phyloP scores from a whole-genome alignment of 805 yeast genomes.

The Candida pseudofarinosa region DNA sequence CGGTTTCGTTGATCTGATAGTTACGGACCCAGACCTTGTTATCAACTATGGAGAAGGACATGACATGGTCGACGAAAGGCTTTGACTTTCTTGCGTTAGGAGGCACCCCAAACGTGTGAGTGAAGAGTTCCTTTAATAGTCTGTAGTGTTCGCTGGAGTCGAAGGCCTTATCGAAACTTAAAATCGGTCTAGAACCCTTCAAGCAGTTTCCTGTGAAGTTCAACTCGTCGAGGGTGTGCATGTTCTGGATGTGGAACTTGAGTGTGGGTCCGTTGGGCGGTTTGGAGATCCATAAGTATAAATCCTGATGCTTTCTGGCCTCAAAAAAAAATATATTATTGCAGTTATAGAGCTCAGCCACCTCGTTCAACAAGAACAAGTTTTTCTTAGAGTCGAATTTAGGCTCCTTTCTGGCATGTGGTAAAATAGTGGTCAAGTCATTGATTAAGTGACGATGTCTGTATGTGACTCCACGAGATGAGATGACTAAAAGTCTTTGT shows the following conservation, averaged over 20 bases:
- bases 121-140: conserved; percentile 65
- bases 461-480: conserved; percentile 91
- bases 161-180: conserved; percentile 83
- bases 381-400: conserved; percentile 91
- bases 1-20: conserved; percentile 76
- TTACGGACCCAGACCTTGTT: conserved; percentile 94
- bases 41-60: conserved; percentile 90
- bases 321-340: conserved; percentile 92
- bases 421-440: conserved; percentile 74
- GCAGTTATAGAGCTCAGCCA: conserved; percentile 96
- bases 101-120: conserved; percentile 79
- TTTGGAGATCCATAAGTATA: conserved; percentile 90
- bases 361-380: conserved; percentile 83
- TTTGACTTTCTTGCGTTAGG: conserved; percentile 87
- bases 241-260: conserved; percentile 88
- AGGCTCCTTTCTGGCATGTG: conserved; percentile 95
- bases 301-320: conserved; percentile 92
- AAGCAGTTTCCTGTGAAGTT: conserved; percentile 96
- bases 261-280: conserved; percentile 98
- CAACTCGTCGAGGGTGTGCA: conserved; percentile 93
- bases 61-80: conserved; percentile 93
- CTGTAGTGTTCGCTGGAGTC: conserved; percentile 58
- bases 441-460: conserved; percentile 92
- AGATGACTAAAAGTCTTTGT: conserved; percentile 82
- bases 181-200: conserved; percentile 90